Evolutionary conservation across 495 filamentous ascomycete species (phyloP), one percentile per base, ranked within the genome.

Genomic region (Penicillium ucsense): DNA sequence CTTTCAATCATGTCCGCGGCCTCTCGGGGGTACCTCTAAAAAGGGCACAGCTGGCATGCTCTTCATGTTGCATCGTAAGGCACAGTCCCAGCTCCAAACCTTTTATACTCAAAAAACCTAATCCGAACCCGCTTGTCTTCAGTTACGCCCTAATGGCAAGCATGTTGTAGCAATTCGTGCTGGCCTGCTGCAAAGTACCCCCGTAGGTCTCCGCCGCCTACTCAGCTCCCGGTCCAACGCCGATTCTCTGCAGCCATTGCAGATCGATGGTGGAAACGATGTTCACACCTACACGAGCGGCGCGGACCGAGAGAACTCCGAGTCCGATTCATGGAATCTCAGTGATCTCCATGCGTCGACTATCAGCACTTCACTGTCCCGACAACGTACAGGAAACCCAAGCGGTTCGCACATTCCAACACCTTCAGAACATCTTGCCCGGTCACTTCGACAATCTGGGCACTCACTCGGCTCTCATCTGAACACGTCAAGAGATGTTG

Each of bases 1-100:
- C 60, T 56, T 57, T 61, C 52, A 70, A 63, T 61, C 62, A 71
- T 70, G 67, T 55, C 50, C 63, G 62, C 51, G 60, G 60, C 60
- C 62, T 63, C 62, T 65, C 60, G 62, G 60, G 65, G 61, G 55
- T 62, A 53, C 52, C 64, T 59, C 52, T 69, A 52, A 69, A 60
- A 67, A 55, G 65, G 52, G 52, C 54, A 46, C 64, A 63, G 37
- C 47, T 56, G 50, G 38, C 54, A 40, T 49, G 52, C 49, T 52
- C 51, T 53, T 40, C 37, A 38, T 61, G 56, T 43, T 53, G 38
- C 37, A 62, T 66, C 62, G 64, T 66, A 65, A 5, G 41, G n/a
- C 5, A 4, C 27, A 20, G 8, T 1, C 4, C 31, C 3, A 43
- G 2, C n/a, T 4, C 20, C 20, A 20, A 20, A 20, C 20, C 20